phyloP scores from a whole-genome alignment of 495 filamentous ascomycete genomes.

The Aspergillus egyptiacus region DNA sequence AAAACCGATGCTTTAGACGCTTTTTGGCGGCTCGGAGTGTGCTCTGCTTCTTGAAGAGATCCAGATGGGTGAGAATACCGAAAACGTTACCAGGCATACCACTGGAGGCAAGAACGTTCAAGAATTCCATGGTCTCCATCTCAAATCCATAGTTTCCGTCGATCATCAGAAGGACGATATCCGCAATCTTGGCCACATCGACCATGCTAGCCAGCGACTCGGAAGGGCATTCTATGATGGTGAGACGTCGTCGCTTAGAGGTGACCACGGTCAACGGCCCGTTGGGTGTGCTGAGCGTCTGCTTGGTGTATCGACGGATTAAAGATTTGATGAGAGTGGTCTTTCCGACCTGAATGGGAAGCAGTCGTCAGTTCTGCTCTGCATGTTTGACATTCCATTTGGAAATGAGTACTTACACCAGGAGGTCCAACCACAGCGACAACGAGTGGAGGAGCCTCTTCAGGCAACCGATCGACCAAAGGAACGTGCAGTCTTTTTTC shows the following conservation, averaged over 20 bases:
- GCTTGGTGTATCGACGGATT: constrained; percentile 90
- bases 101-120: constrained; percentile 80
- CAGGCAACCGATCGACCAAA: constrained; percentile 86
- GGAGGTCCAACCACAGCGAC: constrained; percentile 91
- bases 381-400: neutral
- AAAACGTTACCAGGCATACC: constrained; percentile 99
- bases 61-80: constrained; percentile 91
- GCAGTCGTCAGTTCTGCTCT: constrained; percentile 11
- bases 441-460: constrained; percentile 89
- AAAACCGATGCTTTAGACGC: constrained; percentile 88
- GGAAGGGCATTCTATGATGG: constrained; percentile 93
- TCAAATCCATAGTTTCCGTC: constrained; percentile 98
- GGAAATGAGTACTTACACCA: constrained; percentile 56
- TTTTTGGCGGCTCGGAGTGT: constrained; percentile 89
- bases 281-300: constrained; percentile 79
- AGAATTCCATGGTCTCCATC: constrained; percentile 99
- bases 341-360: constrained; percentile 49
- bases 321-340: constrained; percentile 84
- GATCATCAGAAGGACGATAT: constrained; percentile 95
- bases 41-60: constrained; percentile 89
- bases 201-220: constrained; percentile 90
- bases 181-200: constrained; percentile 90
- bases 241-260: constrained; percentile 84
- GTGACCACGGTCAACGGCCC: constrained; percentile 94
- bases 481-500: constrained; percentile 96